These are phyloP conservation scores for Nothopassalora personata DNA, from an alignment of 2,329 filamentous ascomycete species.

Conservation along the genomic window DNA sequence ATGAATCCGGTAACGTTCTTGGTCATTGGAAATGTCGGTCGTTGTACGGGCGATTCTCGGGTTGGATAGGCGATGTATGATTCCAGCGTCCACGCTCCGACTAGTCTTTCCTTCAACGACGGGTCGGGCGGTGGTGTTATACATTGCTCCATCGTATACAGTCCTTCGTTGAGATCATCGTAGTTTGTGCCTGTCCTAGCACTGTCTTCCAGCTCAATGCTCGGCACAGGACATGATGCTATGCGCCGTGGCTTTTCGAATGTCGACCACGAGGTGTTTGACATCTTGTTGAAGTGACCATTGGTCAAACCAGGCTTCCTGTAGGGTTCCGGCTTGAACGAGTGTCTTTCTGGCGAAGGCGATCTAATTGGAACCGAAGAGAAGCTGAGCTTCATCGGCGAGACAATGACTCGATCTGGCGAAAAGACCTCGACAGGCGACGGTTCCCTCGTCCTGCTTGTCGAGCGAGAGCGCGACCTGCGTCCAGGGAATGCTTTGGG, in stretches of 20 bases:
- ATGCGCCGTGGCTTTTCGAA: conserved; percentile 7
- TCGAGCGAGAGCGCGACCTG: conserved; percentile 30
- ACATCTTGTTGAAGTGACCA: conserved; percentile 13
- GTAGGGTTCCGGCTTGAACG: conserved; percentile 20
- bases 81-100: conserved; percentile 36
- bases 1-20: conserved; percentile 35
- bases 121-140: conserved; percentile 27
- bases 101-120: conserved; percentile 30
- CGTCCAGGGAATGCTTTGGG: conserved; percentile 32
- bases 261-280: conserved; percentile 6
- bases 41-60: conserved; percentile 30
- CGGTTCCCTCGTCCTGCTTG: conserved; percentile 22
- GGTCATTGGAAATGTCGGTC: conserved; percentile 36
- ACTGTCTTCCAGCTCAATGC: conserved; percentile 11
- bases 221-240: conserved; percentile 9
- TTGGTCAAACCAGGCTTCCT: conserved; percentile 3
- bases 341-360: conserved; percentile 11
- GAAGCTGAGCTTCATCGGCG: conserved; percentile 23
- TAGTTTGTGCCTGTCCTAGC: conserved; percentile 26
- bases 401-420: conserved; percentile 21
- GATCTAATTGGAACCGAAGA: conserved; percentile 7
- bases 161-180: conserved; percentile 32
- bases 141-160: conserved; percentile 29
- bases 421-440: conserved; percentile 20
- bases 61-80: conserved; percentile 37